phyloP scores from a whole-genome alignment of 768 basidiomycete genomes.

The Lanmaoa pseudosensibilis region DNA sequence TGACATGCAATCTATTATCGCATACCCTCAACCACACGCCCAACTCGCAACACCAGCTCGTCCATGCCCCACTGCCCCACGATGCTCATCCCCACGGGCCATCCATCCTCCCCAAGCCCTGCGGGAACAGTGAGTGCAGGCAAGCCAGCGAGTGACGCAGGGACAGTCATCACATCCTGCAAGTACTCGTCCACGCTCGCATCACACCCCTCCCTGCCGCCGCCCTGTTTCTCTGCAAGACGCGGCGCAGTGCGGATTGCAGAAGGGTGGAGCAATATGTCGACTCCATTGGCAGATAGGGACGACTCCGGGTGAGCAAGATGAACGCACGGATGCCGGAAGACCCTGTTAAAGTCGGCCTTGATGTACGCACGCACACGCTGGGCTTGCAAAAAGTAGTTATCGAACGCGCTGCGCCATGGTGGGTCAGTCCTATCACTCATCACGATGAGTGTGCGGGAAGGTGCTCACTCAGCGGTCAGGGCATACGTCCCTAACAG shows the following conservation, averaged over 20 bases:
- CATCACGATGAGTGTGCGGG: background rate
- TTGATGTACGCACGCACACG: slow-evolving; percentile 70
- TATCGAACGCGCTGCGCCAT: slow-evolving; percentile 82
- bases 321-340: slow-evolving; percentile 56
- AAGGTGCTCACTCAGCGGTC: slow-evolving; percentile 73
- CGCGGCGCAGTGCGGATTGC: slow-evolving; percentile 82
- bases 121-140: slow-evolving; percentile 78
- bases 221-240: slow-evolving; percentile 31
- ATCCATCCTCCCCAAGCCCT: slow-evolving; percentile 51
- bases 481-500: slow-evolving; percentile 89
- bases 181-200: slow-evolving; percentile 61
- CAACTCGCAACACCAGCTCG: slow-evolving; percentile 54
- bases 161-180: slow-evolving; percentile 91
- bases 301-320: slow-evolving; percentile 22
- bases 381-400: slow-evolving; percentile 94
- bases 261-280: slow-evolving; percentile 84
- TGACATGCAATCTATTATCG: slow-evolving; percentile 5
- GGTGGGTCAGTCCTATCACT: background rate
- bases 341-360: slow-evolving; percentile 71
- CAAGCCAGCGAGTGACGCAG: slow-evolving; percentile 86
- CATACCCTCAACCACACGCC: slow-evolving; percentile 41
- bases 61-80: slow-evolving; percentile 89
- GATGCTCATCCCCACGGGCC: slow-evolving; percentile 83
- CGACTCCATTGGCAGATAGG: slow-evolving; percentile 46
- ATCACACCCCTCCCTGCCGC: background rate